These are phyloP conservation scores for Licmophora abbreviata DNA, from an alignment of 108 stramenopile genomes.

Conservation along the genomic window DNA sequence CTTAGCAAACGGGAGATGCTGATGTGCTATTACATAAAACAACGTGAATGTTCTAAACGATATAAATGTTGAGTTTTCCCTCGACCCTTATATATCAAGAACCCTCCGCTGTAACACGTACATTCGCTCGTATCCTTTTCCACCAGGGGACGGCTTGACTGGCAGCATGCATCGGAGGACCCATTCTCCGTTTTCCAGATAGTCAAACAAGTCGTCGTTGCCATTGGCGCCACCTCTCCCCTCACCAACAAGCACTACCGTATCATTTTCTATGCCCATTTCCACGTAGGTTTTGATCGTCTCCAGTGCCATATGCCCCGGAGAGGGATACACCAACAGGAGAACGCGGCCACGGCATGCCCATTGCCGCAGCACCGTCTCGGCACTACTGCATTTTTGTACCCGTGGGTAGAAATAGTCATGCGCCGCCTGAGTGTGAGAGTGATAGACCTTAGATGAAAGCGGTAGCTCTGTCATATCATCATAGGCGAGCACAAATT, in stretches of 20 bases:
- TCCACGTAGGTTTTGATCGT: conserved; percentile 48
- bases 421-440: conserved; percentile 50
- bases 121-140: conserved; percentile 74
- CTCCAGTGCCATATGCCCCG: conserved; percentile 59
- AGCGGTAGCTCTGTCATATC: conserved; percentile 55
- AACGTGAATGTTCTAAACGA: no score
- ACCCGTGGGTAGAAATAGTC: conserved; percentile 48
- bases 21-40: no score
- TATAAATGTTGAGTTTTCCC: no score
- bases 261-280: conserved; percentile 42
- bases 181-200: conserved; percentile 49
- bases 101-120: conserved; percentile 49
- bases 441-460: conserved; percentile 59
- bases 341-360: conserved; percentile 57
- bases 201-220: conserved; percentile 55
- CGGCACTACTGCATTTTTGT: conserved; percentile 27
- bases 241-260: conserved; percentile 68
- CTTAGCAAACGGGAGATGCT: no score
- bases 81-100: no score
- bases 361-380: conserved; percentile 30
- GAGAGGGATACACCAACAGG: conserved; percentile 74
- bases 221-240: conserved; percentile 74
- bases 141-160: conserved; percentile 49
- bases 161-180: conserved; percentile 39
- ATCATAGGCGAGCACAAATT: conserved; percentile 69